Percentiles rank a stretch among this genome's conserved stretches.
These are phyloP conservation scores for Penicillium paradoxum DNA, from an alignment of 495 filamentous ascomycete species.

Conservation along the genomic window DNA sequence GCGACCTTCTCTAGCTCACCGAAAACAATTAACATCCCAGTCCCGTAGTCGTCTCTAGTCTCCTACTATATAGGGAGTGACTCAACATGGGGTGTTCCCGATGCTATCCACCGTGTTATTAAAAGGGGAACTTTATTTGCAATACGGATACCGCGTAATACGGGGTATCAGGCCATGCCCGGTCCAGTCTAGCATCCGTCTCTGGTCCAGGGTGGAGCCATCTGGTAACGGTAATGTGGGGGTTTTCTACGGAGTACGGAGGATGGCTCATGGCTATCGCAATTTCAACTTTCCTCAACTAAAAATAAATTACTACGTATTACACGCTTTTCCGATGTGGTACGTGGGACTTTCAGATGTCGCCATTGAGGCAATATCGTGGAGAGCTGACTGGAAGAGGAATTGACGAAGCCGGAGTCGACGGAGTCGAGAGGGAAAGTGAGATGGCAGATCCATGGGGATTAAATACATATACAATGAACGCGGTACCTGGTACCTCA, in stretches of 20 bases:
- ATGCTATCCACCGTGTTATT: background rate
- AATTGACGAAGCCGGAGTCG: no score
- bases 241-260: no score
- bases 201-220: slow-evolving; percentile 1
- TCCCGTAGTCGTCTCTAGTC: background rate
- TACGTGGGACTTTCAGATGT: background rate
- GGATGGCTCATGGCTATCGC: slow-evolving; percentile 11
- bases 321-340: slow-evolving; percentile 7
- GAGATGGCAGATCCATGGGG: no score
- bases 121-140: background rate
- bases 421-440: no score
- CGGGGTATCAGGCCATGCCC: slow-evolving; percentile 1
- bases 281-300: slow-evolving; percentile 10
- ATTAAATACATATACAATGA: background rate
- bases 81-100: background rate
- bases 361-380: background rate
- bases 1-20: background rate
- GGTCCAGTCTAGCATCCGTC: slow-evolving; percentile 4
- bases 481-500: slow-evolving; percentile 4
- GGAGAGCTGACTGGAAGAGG: background rate
- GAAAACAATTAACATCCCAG: background rate
- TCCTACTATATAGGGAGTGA: background rate
- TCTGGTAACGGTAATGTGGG: slow-evolving; percentile 8
- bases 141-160: background rate
- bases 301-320: background rate